Evolutionary conservation across 257 asterid species (phyloP).

Genomic region (Rubia yunnanensis): DNA sequence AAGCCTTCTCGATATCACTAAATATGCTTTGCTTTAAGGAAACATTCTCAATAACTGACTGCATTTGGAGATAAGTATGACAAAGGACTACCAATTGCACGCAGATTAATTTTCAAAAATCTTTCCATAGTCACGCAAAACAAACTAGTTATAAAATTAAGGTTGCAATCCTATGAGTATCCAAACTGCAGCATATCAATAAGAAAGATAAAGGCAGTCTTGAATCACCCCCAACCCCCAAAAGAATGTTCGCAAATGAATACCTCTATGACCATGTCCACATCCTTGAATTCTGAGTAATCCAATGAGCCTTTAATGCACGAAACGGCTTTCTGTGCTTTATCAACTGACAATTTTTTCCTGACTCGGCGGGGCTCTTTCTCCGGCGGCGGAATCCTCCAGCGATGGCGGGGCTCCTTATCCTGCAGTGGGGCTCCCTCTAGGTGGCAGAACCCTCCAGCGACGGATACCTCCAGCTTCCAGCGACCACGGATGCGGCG

Average conservation of each 20-base stretch:
- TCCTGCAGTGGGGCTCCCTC: no score
- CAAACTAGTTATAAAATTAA: constrained; percentile 2
- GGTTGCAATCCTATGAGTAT: neutral
- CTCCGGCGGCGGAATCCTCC: no score
- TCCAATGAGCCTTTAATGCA: constrained; percentile 72
- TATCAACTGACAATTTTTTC: constrained; percentile 56
- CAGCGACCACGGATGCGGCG: no score
- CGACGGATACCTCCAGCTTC: no score
- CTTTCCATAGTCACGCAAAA: constrained; percentile 2
- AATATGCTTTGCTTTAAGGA: constrained; percentile 78
- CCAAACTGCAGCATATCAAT: neutral
- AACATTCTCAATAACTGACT: constrained; percentile 89
- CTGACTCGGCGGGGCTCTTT: no score
- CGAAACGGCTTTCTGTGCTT: constrained; percentile 64
- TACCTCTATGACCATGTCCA: constrained; percentile 98
- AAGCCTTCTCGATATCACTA: constrained; percentile 75
- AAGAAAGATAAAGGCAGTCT: neutral
- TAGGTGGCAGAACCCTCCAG: no score
- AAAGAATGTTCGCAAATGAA: neutral
- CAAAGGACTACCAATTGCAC: constrained; percentile 7
- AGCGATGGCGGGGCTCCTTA: no score
- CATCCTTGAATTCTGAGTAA: constrained; percentile 77
- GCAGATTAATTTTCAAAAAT: neutral
- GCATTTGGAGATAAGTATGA: constrained; percentile 28
- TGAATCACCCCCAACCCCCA: neutral